Percentiles rank a stretch among this genome's conserved stretches.
Evolutionary conservation across 2,329 filamentous ascomycete species (phyloP).

Genomic region (Fusarium neocosmosporiellum): DNA sequence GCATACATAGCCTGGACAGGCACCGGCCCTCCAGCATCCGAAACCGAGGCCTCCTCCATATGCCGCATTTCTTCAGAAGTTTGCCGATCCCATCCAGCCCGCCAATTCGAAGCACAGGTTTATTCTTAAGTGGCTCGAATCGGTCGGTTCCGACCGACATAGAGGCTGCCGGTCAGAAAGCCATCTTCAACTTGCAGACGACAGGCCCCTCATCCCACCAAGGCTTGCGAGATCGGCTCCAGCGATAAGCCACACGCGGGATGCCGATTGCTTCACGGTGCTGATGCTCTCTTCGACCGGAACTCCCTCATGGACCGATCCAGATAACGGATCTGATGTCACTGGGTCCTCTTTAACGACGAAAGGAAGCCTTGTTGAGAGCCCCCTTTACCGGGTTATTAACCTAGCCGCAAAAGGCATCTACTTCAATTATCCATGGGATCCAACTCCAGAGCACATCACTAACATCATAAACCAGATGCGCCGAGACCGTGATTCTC

Average conservation of each 20-base stretch:
- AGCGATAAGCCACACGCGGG: background rate
- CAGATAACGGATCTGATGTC: background rate
- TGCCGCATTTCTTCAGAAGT: background rate
- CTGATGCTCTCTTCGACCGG: background rate
- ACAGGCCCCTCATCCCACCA: background rate
- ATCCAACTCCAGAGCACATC: background rate
- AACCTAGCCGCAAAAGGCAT: background rate
- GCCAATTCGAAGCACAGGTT: background rate
- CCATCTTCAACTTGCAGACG: background rate
- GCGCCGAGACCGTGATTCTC: background rate
- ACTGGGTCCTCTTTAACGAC: background rate
- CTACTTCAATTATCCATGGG: background rate
- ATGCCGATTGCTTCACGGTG: background rate
- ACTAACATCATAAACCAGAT: background rate
- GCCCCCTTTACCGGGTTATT: background rate
- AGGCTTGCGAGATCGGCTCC: background rate
- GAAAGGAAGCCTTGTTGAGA: background rate
- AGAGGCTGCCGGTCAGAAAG: background rate
- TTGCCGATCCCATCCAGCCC: background rate
- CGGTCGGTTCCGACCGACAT: background rate
- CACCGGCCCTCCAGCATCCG: background rate
- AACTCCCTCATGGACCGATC: background rate
- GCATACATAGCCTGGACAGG: background rate
- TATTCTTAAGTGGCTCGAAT: conserved; percentile 1
- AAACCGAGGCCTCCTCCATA: background rate